These are phyloP conservation scores for Trichoderma sp. DNA, from an alignment of 2,329 filamentous ascomycete species.

Conservation along the genomic window DNA sequence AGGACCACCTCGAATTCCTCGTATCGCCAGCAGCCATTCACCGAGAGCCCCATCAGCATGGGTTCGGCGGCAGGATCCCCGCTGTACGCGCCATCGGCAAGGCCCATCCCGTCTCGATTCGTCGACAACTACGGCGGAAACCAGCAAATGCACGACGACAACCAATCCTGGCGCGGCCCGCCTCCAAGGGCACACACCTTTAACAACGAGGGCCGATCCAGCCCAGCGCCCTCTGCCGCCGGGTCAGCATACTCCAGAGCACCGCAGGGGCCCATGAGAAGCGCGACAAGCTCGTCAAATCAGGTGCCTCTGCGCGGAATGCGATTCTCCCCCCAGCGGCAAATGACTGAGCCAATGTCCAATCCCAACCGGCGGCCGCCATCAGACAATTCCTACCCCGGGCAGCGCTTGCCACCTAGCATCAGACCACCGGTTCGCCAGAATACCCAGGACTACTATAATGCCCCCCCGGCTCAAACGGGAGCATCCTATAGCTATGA, in stretches of 20 bases:
- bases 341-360: conserved; percentile 48
- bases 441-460: neutral
- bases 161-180: conserved; percentile 24
- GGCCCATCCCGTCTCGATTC: conserved; percentile 38
- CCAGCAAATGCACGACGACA: conserved; percentile 15
- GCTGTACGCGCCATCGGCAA: conserved; percentile 37
- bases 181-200: conserved; percentile 10
- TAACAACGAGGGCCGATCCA: conserved; percentile 18
- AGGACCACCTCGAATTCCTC: conserved; percentile 27
- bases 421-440: conserved; percentile 23
- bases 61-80: conserved; percentile 33
- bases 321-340: conserved; percentile 45
- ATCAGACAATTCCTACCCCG: conserved; percentile 30
- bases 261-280: conserved; percentile 37
- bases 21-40: conserved; percentile 29
- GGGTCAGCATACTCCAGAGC: conserved; percentile 30
- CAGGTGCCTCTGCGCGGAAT: conserved; percentile 31
- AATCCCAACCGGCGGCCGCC: conserved; percentile 35
- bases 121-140: conserved; percentile 34
- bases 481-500: conserved; percentile 41
- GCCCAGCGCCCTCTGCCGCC: conserved; percentile 26
- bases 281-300: conserved; percentile 47
- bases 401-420: conserved; percentile 33
- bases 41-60: conserved; percentile 37
- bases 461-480: neutral